These are phyloP conservation scores for Lactarius trivialis DNA, from an alignment of 768 basidiomycete genomes.

Conservation along the genomic window DNA sequence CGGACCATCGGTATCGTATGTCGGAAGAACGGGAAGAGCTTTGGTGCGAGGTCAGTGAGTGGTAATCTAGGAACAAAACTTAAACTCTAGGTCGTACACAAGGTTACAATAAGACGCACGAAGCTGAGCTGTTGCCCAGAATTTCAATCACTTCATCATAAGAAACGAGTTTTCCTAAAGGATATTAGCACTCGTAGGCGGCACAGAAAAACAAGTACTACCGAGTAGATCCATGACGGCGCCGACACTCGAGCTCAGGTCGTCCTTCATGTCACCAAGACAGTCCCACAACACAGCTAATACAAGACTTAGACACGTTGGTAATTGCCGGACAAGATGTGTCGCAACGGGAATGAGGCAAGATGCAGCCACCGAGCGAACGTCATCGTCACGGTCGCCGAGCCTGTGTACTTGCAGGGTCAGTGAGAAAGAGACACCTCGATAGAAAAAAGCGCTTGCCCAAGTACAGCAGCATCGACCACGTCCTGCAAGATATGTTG, in stretches of 20 bases:
- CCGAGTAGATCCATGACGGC: conserved; percentile 97
- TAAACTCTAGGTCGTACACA: neutral
- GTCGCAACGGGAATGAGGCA: conserved; percentile 85
- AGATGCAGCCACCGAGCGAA: conserved; percentile 89
- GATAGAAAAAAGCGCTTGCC: conserved; percentile 43
- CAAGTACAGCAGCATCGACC: conserved; percentile 85
- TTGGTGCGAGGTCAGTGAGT: conserved; percentile 75
- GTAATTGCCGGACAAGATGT: conserved; percentile 69
- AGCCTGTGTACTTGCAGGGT: conserved; percentile 44
- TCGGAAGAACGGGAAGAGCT: conserved; percentile 92
- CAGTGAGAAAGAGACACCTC: conserved; percentile 2
- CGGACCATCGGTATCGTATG: conserved; percentile 94
- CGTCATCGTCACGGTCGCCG: conserved; percentile 89
- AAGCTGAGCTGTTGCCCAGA: conserved; percentile 57
- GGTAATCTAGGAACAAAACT: conserved; percentile 51
- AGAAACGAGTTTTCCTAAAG: conserved; percentile 71
- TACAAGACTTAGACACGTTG: conserved; percentile 63
- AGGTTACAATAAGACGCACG: conserved; percentile 46
- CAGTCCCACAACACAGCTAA: conserved; percentile 88
- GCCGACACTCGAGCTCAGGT: conserved; percentile 92
- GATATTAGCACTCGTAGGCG: neutral
- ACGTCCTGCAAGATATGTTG: conserved; percentile 66
- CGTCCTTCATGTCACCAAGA: conserved; percentile 89
- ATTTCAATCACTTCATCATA: conserved; percentile 73
- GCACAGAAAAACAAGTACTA: conserved; percentile 27